Evolutionary conservation across 441 rosid species (phyloP).

Genomic region (Isatis lusitanica): DNA sequence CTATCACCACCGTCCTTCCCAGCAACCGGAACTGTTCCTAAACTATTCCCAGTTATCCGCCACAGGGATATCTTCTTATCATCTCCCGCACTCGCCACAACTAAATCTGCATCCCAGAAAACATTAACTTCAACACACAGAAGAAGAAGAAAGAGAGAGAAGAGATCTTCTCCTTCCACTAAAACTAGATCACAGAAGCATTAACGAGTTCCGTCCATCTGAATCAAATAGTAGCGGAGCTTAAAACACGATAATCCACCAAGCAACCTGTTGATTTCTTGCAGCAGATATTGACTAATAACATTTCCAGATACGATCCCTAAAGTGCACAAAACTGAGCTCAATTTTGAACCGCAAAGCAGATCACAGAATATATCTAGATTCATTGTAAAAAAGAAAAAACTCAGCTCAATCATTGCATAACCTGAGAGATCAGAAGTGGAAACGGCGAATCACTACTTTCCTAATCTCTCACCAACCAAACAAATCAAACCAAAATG

Average conservation of each 20-base stretch:
- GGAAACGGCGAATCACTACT: not conserved
- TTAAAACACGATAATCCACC: not conserved
- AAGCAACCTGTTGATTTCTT: conserved; percentile 8
- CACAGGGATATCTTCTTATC: conserved; percentile 89
- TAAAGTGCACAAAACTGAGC: conserved; percentile 1
- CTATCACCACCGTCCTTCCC: conserved; percentile 72
- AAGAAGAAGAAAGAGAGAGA: not conserved
- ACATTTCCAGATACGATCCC: conserved; percentile 5
- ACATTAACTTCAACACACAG: not conserved
- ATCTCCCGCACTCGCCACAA: conserved; percentile 92
- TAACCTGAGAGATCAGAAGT: conserved; percentile 2
- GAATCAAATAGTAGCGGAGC: not conserved
- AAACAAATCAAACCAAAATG: conserved; percentile 10
- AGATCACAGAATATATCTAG: not conserved
- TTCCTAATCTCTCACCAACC: conserved; percentile 23
- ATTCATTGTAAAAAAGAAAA: conserved; percentile 1
- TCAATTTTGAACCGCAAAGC: not conserved
- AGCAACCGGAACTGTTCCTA: conserved; percentile 75
- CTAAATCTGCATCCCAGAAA: conserved; percentile 61
- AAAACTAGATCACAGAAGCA: not conserved
- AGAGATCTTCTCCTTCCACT: not conserved
- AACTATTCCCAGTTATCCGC: conserved; percentile 75
- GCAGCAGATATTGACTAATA: not conserved
- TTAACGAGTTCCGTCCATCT: not conserved
- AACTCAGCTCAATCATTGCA: not conserved